Base-by-base conservation (phyloP, 306 rosid species). In the Delonix regia region DNA sequence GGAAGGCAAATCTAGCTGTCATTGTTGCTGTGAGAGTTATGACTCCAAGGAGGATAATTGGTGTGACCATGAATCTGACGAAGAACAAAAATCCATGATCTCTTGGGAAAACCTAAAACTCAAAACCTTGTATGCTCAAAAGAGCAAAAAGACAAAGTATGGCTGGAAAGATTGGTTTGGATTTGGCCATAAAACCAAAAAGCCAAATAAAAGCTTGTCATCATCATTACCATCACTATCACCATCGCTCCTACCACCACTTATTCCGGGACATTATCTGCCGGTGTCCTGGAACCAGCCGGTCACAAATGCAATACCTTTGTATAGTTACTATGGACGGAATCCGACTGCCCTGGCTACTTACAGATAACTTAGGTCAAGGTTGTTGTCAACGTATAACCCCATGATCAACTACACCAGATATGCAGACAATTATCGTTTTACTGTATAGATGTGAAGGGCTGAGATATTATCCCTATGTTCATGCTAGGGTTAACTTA, bases 401-500 rank as follows among this genome's bases (percentile, higher is more conserved):
- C 84, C 81, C 33, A 75, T 85, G 77, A 2, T 63, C 22, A 81
- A 47, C 39, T 82, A 74, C 76, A 74, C 18, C 19, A 82, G 25
- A 28, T 78, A 78, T 78, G 81, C 4, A 1, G 82, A 82, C 65
- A 85, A 82, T 59, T 75, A 70, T 41, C 57, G 55, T 24, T 30
- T 28, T 9, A 13, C 33, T 16, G 67, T 25, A 15, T 33, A 49
- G 33, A 12, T 65, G 42, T 8, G 51, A 11, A 49, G n/a, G 47
- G 18, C 63, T 33, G 45, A 21, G n/a, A 21, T 33, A 7, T 39
- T 41, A 6, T 41, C 28, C 15, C 14, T 45, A 33, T 34, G 34
- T 15, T 25, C n/a, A n/a, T n/a, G n/a, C n/a, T n/a, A n/a, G n/a
- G n/a, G n/a, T n/a, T n/a, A n/a, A n/a, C n/a, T n/a, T n/a, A n/a